Percentiles rank a stretch among this genome's conserved stretches.
These are phyloP conservation scores for Psidium friedrichsthalianum DNA, from an alignment of 345 rosid species.

Conservation along the genomic window DNA sequence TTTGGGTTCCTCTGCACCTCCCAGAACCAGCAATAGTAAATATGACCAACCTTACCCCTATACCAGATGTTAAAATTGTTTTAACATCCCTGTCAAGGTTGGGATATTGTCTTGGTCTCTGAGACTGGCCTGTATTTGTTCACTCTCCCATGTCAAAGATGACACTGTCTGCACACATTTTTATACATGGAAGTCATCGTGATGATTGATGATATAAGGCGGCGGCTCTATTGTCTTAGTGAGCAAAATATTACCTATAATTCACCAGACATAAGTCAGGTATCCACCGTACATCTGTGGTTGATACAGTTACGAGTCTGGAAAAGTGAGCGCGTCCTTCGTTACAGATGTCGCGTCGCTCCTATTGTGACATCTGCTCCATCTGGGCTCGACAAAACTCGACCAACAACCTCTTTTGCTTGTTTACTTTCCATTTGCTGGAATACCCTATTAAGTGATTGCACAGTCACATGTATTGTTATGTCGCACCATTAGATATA, in stretches of 20 bases:
- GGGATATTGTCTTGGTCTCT: not conserved
- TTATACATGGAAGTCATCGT: not conserved
- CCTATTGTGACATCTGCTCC: slow-evolving; percentile 57
- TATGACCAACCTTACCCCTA: slow-evolving; percentile 13
- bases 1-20: slow-evolving; percentile 16
- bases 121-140: not conserved
- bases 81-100: slow-evolving; percentile 31
- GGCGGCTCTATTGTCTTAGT: not conserved
- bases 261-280: slow-evolving; percentile 56
- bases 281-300: slow-evolving; percentile 23
- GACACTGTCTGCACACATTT: not conserved
- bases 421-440: not conserved
- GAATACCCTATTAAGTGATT: not conserved
- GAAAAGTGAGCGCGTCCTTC: slow-evolving; percentile 33
- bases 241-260: too few species aligned
- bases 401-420: not conserved
- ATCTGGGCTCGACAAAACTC: slow-evolving; percentile 39
- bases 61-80: slow-evolving; percentile 7
- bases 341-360: slow-evolving; percentile 40
- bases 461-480: not conserved
- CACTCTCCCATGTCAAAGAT: not conserved
- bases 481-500: not conserved
- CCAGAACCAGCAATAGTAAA: slow-evolving; percentile 22
- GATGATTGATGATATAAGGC: not conserved
- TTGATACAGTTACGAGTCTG: slow-evolving; percentile 71